phyloP scores from a whole-genome alignment of 306 rosid genomes.

The Vicia sativa region DNA sequence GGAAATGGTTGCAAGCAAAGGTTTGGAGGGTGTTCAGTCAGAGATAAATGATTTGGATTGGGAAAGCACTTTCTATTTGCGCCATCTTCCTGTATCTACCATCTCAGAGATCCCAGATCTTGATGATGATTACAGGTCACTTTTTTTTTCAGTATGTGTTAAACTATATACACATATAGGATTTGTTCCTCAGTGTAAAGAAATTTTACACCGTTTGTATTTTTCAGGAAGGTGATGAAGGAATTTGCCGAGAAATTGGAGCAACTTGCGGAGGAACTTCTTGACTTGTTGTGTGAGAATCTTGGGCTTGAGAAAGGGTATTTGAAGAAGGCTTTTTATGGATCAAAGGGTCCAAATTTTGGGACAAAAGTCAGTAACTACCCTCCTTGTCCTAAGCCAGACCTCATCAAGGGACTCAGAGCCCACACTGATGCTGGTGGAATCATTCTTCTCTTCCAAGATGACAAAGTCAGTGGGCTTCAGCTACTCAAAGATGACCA shows the following conservation, averaged over 20 bases:
- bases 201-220: not conserved
- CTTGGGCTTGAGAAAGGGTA: constrained; percentile 89
- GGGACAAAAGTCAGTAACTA: constrained; percentile 95
- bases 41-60: constrained; percentile 79
- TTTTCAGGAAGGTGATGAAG: constrained; percentile 69
- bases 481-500: constrained; percentile 90
- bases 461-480: constrained; percentile 91
- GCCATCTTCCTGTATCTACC: constrained; percentile 85
- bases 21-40: constrained; percentile 59
- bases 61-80: constrained; percentile 93
- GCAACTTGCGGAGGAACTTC: constrained; percentile 76
- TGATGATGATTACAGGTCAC: constrained; percentile 62
- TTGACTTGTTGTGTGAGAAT: constrained; percentile 87
- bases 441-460: constrained; percentile 90
- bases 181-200: not conserved
- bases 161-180: not conserved
- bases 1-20: constrained; percentile 75
- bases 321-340: constrained; percentile 73
- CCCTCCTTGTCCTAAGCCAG: constrained; percentile 95
- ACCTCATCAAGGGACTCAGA: constrained; percentile 86
- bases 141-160: not conserved
- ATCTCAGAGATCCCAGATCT: constrained; percentile 75
- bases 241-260: constrained; percentile 68
- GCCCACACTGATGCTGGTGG: constrained; percentile 99
- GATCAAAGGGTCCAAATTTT: constrained; percentile 86